Conservation (phyloP, 2,329 filamentous ascomycete genomes). For the Fusarium vanettenii region DNA sequence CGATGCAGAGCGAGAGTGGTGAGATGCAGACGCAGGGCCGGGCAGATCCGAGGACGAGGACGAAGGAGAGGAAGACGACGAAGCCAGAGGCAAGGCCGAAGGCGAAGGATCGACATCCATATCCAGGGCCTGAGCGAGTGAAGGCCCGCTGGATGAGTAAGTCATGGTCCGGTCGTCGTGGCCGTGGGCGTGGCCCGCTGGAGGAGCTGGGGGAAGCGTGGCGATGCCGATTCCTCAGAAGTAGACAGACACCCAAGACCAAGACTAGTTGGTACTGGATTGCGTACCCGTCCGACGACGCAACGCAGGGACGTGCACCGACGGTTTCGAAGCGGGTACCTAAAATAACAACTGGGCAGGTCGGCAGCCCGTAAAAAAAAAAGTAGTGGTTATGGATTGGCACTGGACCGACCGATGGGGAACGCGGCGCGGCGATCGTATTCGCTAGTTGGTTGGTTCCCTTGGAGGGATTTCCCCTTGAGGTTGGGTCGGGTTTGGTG, state of each 20-base stretch:
- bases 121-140: constrained; percentile 52
- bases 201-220: constrained; percentile 29
- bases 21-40: constrained; percentile 30
- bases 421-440: constrained; percentile 36
- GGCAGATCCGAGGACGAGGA: constrained; percentile 32
- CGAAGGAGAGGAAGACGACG: constrained; percentile 36
- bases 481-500: neutral
- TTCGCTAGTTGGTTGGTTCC: constrained; percentile 34
- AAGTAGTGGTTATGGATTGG: constrained; percentile 14
- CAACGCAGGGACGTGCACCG: constrained; percentile 36
- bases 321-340: constrained; percentile 34
- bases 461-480: constrained; percentile 21
- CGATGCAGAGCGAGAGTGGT: constrained; percentile 32
- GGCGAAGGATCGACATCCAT: constrained; percentile 40
- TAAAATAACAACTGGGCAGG: constrained; percentile 34
- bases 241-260: neutral
- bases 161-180: constrained; percentile 47
- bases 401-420: constrained; percentile 14
- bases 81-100: constrained; percentile 31
- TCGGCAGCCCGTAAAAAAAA: constrained; percentile 2
- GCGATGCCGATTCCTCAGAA: constrained; percentile 37
- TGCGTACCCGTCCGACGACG: constrained; percentile 33
- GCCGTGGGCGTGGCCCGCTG: constrained; percentile 43
- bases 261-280: constrained; percentile 5
- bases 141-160: constrained; percentile 50